Evolutionary conservation across 2,329 filamentous ascomycete genomes (phyloP).

Genomic region (Phyllachora maydis): DNA sequence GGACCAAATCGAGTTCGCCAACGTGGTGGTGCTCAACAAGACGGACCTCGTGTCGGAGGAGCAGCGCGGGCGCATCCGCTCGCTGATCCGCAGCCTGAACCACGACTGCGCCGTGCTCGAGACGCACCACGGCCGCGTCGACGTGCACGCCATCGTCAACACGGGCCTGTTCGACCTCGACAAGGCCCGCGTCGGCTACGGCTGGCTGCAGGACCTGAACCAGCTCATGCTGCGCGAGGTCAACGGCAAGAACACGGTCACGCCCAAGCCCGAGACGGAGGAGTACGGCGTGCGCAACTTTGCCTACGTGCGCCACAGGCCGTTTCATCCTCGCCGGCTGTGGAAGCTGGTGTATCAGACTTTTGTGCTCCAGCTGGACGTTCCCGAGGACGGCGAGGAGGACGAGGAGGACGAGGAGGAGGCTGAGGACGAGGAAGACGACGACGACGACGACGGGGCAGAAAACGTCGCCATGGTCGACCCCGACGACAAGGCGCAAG

Average conservation of each 20-base stretch:
- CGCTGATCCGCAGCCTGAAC: slow-evolving; percentile 40
- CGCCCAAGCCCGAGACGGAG: slow-evolving; percentile 49
- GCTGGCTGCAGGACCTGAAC: slow-evolving; percentile 51
- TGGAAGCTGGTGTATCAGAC: slow-evolving; percentile 24
- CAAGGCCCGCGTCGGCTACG: slow-evolving; percentile 40
- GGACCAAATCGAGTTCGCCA: slow-evolving; percentile 60
- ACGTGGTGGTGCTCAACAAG: slow-evolving; percentile 55
- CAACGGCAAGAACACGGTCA: no score
- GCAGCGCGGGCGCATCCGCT: slow-evolving; percentile 21
- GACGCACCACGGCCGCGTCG: slow-evolving; percentile 33
- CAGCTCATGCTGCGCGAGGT: no score
- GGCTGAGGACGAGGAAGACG: slow-evolving; percentile 11
- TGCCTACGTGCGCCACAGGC: slow-evolving; percentile 39
- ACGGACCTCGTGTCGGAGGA: slow-evolving; percentile 31
- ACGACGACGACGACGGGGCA: slow-evolving; percentile 9
- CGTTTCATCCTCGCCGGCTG: slow-evolving; percentile 26
- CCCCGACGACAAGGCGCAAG: slow-evolving; percentile 7
- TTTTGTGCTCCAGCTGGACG: slow-evolving; percentile 27
- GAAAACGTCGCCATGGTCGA: slow-evolving; percentile 6
- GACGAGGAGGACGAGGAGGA: slow-evolving; percentile 10
- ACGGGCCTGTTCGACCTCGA: slow-evolving; percentile 45
- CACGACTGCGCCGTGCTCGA: slow-evolving; percentile 44
- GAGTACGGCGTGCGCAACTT: slow-evolving; percentile 56
- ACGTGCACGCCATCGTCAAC: slow-evolving; percentile 41
- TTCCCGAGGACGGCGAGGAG: slow-evolving; percentile 13